A percentile compares a stretch with the other conserved stretches of the same genome.
These are phyloP conservation scores for Pseudonitzschia delicatissima DNA, from an alignment of 108 stramenopile species.

Conservation along the genomic window DNA sequence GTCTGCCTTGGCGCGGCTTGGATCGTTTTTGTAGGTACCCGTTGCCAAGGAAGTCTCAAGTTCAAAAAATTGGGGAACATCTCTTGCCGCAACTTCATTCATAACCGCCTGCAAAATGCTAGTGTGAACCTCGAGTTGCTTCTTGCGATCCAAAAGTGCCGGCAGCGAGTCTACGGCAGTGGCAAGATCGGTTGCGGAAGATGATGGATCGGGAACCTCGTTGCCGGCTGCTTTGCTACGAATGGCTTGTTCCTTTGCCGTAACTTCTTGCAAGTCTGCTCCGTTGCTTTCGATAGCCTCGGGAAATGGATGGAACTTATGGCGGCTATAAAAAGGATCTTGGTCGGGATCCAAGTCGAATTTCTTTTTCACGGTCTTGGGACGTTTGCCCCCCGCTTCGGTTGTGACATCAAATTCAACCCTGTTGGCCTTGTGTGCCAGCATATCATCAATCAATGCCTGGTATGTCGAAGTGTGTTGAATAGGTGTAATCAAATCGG, in stretches of 20 bases:
- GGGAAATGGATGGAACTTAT: constrained; percentile 94
- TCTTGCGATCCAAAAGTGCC: constrained; percentile 91
- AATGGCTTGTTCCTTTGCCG: constrained; percentile 69
- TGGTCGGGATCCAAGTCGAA: constrained; percentile 92
- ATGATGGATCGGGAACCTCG: constrained; percentile 30
- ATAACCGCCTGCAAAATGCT: constrained; percentile 96
- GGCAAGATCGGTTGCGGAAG: constrained; percentile 61
- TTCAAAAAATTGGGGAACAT: constrained; percentile 96
- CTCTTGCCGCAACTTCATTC: constrained; percentile 93
- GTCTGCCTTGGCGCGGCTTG: constrained; percentile 66
- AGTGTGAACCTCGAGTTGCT: constrained; percentile 93
- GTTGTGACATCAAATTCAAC: constrained; percentile 79
- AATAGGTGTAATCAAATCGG: constrained; percentile 89
- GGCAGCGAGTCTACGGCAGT: constrained; percentile 95
- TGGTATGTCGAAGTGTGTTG: constrained; percentile 95
- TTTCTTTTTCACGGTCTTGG: constrained; percentile 69
- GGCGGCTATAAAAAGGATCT: constrained; percentile 83
- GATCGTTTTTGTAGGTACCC: constrained; percentile 78
- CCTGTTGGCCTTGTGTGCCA: constrained; percentile 86
- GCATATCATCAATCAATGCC: constrained; percentile 94
- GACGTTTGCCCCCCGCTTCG: constrained; percentile 37
- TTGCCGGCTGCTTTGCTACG: constrained; percentile 55
- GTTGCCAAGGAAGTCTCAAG: constrained; percentile 83
- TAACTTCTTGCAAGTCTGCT: constrained; percentile 90
- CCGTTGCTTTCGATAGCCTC: constrained; percentile 97